A percentile compares a stretch with the other conserved stretches of the same genome.
phyloP scores from a whole-genome alignment of 2,329 filamentous ascomycete genomes.

The Juglanconis oblonga region DNA sequence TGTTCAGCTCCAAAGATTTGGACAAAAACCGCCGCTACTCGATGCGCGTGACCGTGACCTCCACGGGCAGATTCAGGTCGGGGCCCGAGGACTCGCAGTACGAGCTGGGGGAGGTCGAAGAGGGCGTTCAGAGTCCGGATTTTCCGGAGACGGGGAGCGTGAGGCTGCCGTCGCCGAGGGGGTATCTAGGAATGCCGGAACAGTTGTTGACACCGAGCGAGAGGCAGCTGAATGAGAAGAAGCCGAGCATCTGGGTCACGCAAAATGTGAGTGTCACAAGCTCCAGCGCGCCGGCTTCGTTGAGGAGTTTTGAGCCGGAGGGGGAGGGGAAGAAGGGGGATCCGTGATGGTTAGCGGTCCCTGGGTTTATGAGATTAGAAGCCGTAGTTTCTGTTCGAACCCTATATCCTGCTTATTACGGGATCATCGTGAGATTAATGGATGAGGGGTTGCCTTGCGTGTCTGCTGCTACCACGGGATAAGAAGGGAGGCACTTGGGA shows the following conservation, averaged over 20 bases:
- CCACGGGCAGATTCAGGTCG: not conserved
- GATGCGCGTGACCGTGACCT: not conserved
- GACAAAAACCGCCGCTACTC: not conserved
- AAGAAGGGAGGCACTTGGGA: no score
- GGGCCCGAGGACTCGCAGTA: not conserved
- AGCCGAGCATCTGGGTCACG: not conserved
- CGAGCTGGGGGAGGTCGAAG: not conserved
- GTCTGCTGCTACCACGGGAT: no score
- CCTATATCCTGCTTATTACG: no score
- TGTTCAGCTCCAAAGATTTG: not conserved
- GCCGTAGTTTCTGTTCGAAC: no score
- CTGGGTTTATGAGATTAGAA: no score
- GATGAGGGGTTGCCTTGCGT: no score
- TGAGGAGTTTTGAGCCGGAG: no score
- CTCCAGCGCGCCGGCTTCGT: no score
- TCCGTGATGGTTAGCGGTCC: no score
- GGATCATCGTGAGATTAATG: no score
- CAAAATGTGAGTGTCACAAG: slow-evolving; percentile 21
- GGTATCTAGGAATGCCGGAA: not conserved
- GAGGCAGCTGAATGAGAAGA: not conserved
- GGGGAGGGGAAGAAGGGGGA: no score
- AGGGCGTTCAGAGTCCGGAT: not conserved
- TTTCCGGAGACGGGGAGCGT: not conserved
- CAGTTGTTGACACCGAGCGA: not conserved
- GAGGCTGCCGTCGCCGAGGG: not conserved